Base-by-base conservation (phyloP, 2,329 filamentous ascomycete species). In the Microsporum audouinii region DNA sequence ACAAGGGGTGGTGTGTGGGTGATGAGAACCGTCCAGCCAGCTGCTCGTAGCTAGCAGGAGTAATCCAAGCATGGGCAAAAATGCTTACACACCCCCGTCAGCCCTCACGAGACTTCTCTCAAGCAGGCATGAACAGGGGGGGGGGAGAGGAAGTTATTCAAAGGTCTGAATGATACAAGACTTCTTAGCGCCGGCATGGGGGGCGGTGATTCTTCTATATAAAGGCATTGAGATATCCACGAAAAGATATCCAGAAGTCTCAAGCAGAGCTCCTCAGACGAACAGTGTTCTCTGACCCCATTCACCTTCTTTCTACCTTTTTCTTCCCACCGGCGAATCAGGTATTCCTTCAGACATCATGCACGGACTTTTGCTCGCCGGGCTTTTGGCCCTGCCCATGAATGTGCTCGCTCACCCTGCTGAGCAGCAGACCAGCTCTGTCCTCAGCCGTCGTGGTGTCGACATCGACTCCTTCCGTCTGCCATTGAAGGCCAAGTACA, bases 401-500 rank as follows among this genome's bases (percentile, higher is more conserved):
- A 45, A 59, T 29, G 57, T 59, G 6, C 39, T 49, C n/a, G 57
- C 17, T 2, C 31, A 59, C 31, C 57, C 57, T 47, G 57, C 57
- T 17, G 39, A 45, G 39, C 39, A 59, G n/a, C 38, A 36, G 2
- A 34, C 57, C 27, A 49, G 17, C 43, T n/a, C 12, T 36, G 39
- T 57, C 36, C 31, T 60, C 53, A 23, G 17, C 53, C 57, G 55
- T 51, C 60, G 60, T 31, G 58, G 60, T 6, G 60, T 63, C 36
- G 62, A 63, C 47, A 41, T 63, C 23, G 39, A 62, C 38, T 58
- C 62, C 39, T 63, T 49, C 58, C 62, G 62, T 23, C 31, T 63
- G 33, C 17, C 53, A 38, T 12, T 17, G 2, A 62, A 62, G 29
- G 41, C 60, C 36, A 51, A 63, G n/a, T 63, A 63, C 41, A 56